Conservation (phyloP, 768 basidiomycete species). For the Leccinum arenicola region DNA sequence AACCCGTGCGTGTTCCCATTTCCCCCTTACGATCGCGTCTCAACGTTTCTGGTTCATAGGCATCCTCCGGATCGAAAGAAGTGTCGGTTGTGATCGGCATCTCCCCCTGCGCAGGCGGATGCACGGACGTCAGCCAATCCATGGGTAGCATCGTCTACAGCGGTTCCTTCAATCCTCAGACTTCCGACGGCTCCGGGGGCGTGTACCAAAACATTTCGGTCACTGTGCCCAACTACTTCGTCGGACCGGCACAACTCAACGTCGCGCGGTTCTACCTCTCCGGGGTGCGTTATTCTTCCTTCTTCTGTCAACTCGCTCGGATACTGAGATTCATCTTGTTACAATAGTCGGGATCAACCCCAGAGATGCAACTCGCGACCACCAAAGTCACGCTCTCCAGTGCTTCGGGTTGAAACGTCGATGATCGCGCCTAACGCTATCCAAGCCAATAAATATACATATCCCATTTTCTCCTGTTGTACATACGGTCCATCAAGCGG, state of each 20-base stretch:
- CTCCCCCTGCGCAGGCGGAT: not conserved
- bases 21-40: not conserved
- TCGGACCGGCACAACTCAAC: not conserved
- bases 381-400: rapidly evolving
- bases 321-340: constrained; percentile 1
- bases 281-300: constrained; percentile 5
- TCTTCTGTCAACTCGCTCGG: not conserved
- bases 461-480: not conserved
- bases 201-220: constrained; percentile 2
- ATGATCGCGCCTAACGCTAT: not conserved
- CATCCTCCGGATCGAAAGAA: not conserved
- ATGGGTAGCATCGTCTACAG: constrained; percentile 5
- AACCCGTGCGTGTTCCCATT: constrained; percentile 33
- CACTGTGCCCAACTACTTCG: not conserved
- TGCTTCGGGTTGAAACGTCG: not conserved
- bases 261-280: not conserved
- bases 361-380: not conserved
- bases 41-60: not conserved
- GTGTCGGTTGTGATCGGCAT: constrained; percentile 7
- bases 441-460: not conserved
- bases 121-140: not conserved
- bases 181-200: not conserved
- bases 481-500: not conserved
- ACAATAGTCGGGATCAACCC: not conserved
- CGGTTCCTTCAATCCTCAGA: not conserved